Conservation (phyloP, 2,329 filamentous ascomycete species). For the Trematosphaeria pertusa region DNA sequence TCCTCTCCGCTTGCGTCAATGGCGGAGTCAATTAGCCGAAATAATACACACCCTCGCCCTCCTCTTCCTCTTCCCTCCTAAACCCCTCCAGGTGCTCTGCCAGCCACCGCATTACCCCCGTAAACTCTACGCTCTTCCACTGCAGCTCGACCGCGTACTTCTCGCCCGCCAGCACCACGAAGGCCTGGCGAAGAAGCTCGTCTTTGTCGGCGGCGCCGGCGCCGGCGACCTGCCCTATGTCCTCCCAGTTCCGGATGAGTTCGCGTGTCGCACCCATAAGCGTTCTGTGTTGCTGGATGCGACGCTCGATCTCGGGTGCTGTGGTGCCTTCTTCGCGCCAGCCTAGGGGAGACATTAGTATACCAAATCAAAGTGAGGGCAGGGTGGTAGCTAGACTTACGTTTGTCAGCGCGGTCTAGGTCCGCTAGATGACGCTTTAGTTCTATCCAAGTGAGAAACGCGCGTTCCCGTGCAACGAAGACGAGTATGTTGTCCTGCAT, state of each 20-base stretch:
- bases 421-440: slow-evolving; percentile 42
- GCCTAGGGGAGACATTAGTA: slow-evolving; percentile 21
- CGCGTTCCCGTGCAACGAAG: slow-evolving; percentile 42
- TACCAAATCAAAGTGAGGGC: slow-evolving; percentile 6
- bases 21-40: too few species aligned
- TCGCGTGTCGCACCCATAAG: slow-evolving; percentile 43
- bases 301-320: slow-evolving; percentile 37
- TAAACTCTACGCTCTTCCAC: slow-evolving; percentile 42
- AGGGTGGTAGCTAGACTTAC: slow-evolving; percentile 27
- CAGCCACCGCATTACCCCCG: slow-evolving; percentile 37
- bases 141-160: slow-evolving; percentile 41
- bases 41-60: slow-evolving; percentile 37
- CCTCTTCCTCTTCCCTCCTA: slow-evolving; percentile 35
- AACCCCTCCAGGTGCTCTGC: slow-evolving; percentile 35
- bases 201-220: slow-evolving; percentile 33
- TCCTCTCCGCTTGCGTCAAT: too few species aligned
- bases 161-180: slow-evolving; percentile 40
- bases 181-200: slow-evolving; percentile 41
- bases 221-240: slow-evolving; percentile 34
- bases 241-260: slow-evolving; percentile 39
- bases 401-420: slow-evolving; percentile 39
- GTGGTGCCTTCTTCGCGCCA: slow-evolving; percentile 40
- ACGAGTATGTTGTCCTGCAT: slow-evolving; percentile 34
- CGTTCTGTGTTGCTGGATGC: slow-evolving; percentile 41
- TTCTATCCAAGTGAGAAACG: slow-evolving; percentile 45